Base-by-base conservation (phyloP, 2,329 filamentous ascomycete genomes). In the Dryadomyces quercus-mongolicae region DNA sequence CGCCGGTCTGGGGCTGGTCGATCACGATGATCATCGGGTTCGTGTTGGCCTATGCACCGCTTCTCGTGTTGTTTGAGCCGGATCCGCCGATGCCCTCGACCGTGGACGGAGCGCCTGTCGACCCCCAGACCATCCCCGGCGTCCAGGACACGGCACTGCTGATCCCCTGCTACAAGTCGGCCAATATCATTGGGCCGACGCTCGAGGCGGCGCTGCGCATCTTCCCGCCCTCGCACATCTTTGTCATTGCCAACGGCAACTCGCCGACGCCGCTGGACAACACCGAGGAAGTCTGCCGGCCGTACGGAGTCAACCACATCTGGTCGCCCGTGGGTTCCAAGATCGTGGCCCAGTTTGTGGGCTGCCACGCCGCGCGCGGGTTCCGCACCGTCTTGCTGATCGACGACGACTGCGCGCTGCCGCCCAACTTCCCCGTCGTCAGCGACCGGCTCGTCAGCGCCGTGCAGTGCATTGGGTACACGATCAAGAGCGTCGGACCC, bases 341-440 rank as follows among this genome's bases (percentile, higher is more conserved):
- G 53, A 54, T 54, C 21, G 53, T 54, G 7, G 53, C 53, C 12
- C 53, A 54, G 49, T 54, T 54, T 43, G 53, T 54, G 8, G 53
- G 53, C 53, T 54, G 53, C 36, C 48, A 51, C 22, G 53, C 53
- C 2, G 53, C 53, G 10, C 42, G 49, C 25, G n/a, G 8, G 13
- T 54, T 54, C 49, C 42, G 31, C 4, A 21, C 46, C 18, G 53
- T 50, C 15, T 49, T 54, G 40, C 49, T 54, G 12, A 54, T 54
- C 34, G 53, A 54, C 53, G 53, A 54, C 53, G 53, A 54, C 53
- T 54, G 53, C 34, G 53, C 53, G 13, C 53, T 54, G 48, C 53
- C 53, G 16, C 25, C 53, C 42, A 47, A 44, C 48, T 54, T 54
- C 49, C 53, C 53, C 31, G 49, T 54, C 18, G 53, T 51, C 18